Evolutionary conservation across 2,329 filamentous ascomycete species (phyloP), one percentile per base, ranked within the genome.

Genomic region (Fusarium pseudocircinatum): DNA sequence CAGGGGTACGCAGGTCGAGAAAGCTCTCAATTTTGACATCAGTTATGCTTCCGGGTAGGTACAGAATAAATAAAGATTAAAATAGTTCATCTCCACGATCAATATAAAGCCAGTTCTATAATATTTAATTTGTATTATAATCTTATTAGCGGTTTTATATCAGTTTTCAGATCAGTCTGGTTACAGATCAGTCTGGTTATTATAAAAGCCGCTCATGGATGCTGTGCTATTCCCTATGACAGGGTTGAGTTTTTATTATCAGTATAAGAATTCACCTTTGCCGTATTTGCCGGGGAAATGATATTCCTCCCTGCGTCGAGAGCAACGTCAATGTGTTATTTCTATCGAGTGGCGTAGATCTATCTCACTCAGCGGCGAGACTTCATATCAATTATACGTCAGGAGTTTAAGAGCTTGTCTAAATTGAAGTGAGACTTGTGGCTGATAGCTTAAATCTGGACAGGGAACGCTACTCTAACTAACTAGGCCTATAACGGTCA

Each of bases 131-230:
- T 12, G 7, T 46, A 6, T 30, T 16, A 9, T 4, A 0, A 16
- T 16, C 4, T 11, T 1, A 9, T 10, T 3, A 20, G 4, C 12
- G 12, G 18, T 28, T 10, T 6, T 5, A 2, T 8, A 46, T 46
- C 12, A 5, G 24, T 24, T 30, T 30, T 47, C 0, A 16, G 3
- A 15, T 30, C 14, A n/a, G 14, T 8, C 26, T 30, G 2, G 4
- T 14, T n/a, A n/a, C n/a, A n/a, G n/a, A n/a, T n/a, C n/a, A n/a
- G n/a, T n/a, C n/a, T n/a, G n/a, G n/a, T n/a, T n/a, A n/a, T n/a
- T n/a, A n/a, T n/a, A n/a, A n/a, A 1, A 30, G 20, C 3, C 0
- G 2, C 13, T 7, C 12, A 6, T 12, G 0, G 4, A 12, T 6
- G 16, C 4, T 16, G 4, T 7, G 4, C 13, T 15, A 4, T 47